Percentiles rank a stretch among this genome's conserved stretches.
Evolutionary conservation across 2,329 filamentous ascomycete species (phyloP).

Genomic region (Colletotrichum sp.): DNA sequence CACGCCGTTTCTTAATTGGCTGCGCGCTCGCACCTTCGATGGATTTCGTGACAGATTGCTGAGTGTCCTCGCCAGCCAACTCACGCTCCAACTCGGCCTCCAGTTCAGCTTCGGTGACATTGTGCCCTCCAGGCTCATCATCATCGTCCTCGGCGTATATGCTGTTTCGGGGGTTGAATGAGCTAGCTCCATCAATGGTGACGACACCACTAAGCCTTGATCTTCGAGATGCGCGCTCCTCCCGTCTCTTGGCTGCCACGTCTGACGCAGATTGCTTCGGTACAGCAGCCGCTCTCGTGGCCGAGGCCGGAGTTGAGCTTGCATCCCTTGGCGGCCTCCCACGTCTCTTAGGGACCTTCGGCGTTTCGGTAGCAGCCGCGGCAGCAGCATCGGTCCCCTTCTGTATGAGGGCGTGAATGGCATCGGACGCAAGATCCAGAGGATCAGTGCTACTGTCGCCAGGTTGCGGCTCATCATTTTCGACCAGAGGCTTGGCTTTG

Average conservation of each 20-base stretch:
- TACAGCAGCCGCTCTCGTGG: background rate
- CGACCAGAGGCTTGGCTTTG: slow-evolving; percentile 5
- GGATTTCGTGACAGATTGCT: background rate
- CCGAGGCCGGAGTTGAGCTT: slow-evolving; percentile 33
- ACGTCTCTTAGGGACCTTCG: slow-evolving; percentile 27
- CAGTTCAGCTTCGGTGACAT: slow-evolving; percentile 32
- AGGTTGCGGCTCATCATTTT: slow-evolving; percentile 6
- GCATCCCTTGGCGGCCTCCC: slow-evolving; percentile 36
- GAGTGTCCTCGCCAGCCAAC: slow-evolving; percentile 27
- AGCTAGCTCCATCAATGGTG: slow-evolving; percentile 8
- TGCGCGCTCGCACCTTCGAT: slow-evolving; percentile 18
- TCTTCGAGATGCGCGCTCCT: slow-evolving; percentile 16
- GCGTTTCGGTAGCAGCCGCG: slow-evolving; percentile 23
- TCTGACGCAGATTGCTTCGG: slow-evolving; percentile 7
- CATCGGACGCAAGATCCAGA: slow-evolving; percentile 45
- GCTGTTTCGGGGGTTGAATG: background rate
- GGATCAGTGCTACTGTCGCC: slow-evolving; percentile 22
- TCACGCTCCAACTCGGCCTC: slow-evolving; percentile 39
- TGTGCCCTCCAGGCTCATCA: slow-evolving; percentile 19
- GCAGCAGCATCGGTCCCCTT: slow-evolving; percentile 15
- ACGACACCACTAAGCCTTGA: slow-evolving; percentile 12
- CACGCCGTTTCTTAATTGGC: slow-evolving; percentile 11
- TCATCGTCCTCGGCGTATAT: background rate
- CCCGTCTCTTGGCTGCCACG: slow-evolving; percentile 14
- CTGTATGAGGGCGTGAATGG: slow-evolving; percentile 33